Evolutionary conservation across 2,329 filamentous ascomycete species (phyloP), one percentile per base, ranked within the genome.

Genomic region (Myriosclerotinia scirpicola): DNA sequence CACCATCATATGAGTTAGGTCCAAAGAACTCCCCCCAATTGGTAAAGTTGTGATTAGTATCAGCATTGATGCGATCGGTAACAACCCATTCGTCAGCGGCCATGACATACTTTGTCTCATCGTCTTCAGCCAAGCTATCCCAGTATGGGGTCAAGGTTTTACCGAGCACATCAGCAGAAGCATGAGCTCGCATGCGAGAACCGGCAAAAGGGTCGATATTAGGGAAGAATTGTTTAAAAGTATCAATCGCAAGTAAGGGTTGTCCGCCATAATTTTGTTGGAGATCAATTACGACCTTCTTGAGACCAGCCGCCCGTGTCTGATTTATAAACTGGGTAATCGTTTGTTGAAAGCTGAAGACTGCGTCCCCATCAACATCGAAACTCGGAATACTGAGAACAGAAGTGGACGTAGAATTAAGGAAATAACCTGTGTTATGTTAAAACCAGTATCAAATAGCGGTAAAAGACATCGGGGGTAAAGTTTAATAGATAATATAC

Each of bases 231-330:
- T 80, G 74, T 11, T 77, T 76, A 73, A 87, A 87, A 0, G 82
- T 71, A 54, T 83, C 80, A 54, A 79, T 80, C 1, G 81, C 83
- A 77, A 88, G 88, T 36, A 89, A 79, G n/a, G 84, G 80, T 9
- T 86, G 74, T 0, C 88, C 88, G 38, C 88, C 88, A 1, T 78
- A 79, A 69, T 90, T 91, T 8, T 78, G 80, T 5, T 84, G 81
- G 5, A 90, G 71, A 69, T 90, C 88, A 67, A 90, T 84, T 52
- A 90, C 80, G 4, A 90, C 77, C 73, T 84, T 86, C 17, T 79
- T 83, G 73, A 86, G 85, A 2, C 80, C 79, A 0, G 78, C 77
- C 3, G 75, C 70, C 61, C 80, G 79, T 22, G 80, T 80, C 34
- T 77, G 76, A 0, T 77, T 74, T 20, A 87, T 77, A 68, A 87